Base-by-base conservation (phyloP, 2,329 filamentous ascomycete species). In the Zymoseptoria tritici region DNA sequence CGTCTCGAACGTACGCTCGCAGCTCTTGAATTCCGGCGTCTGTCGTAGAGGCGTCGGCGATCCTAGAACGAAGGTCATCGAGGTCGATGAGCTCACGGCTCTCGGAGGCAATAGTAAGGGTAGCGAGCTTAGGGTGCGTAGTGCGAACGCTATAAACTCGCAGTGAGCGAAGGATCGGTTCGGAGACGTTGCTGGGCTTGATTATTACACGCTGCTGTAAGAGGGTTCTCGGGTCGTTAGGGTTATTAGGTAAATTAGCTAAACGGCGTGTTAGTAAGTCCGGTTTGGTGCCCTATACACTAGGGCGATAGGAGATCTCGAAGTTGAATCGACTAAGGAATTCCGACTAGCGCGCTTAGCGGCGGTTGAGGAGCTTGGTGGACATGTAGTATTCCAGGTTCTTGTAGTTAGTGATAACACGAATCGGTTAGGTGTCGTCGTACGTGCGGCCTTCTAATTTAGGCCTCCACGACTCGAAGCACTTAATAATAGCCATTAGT, bases 401-500 rank as follows among this genome's bases (percentile, higher is more conserved):
- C 46, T 67, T 62, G 60, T 75, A 62, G 60, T 75, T 63, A 1
- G 64, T 68, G 16, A 69, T 55, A 1, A 75, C 64, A 21, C 63
- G 56, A n/a, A 22, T 29, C 16, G 20, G 24, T 13, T 51, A 5
- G 29, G 5, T 62, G 46, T 9, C n/a, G n/a, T n/a, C n/a, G n/a
- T n/a, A n/a, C n/a, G n/a, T n/a, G n/a, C n/a, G n/a, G n/a, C 55
- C 57, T 55, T 67, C 55, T 0, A 73, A 60, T 36, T 72, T 58
- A 26, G 61, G 55, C 19, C 62, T 4, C 68, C 60, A 74, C 56
- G 69, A 54, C 55, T 71, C 54, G 13, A 74, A 64, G n/a, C 53
- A 46, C 11, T 54, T 20, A 1, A 76, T 57, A 31, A 76, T 71
- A 2, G 71, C 71, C 3, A 76, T 52, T 0, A 77, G 63, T 49